A percentile compares a stretch with the other conserved stretches of the same genome.
These are phyloP conservation scores for Escallonia herrerae DNA, from an alignment of 129 eudicot species.

Conservation along the genomic window DNA sequence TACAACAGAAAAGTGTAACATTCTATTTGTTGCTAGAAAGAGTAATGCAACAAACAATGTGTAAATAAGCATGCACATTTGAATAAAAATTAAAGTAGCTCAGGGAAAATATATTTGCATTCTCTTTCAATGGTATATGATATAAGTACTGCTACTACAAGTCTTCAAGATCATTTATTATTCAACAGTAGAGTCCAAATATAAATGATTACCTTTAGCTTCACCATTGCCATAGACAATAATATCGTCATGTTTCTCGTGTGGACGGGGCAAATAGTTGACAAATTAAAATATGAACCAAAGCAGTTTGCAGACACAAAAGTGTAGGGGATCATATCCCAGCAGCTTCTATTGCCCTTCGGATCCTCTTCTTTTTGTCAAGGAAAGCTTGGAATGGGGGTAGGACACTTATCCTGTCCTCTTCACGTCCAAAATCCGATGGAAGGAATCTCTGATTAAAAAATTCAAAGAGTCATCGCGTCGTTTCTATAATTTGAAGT, in stretches of 20 bases:
- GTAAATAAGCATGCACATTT: too few relatives aligned
- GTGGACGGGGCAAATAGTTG: conserved; percentile 7
- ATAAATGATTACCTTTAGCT: conserved; percentile 20
- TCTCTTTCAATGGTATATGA: too few relatives aligned
- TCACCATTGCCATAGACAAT: conserved; percentile 31
- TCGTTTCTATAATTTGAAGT: too few relatives aligned
- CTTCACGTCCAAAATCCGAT: conserved; percentile 36
- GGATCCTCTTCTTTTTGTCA: conserved; percentile 23
- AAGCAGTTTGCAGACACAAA: conserved; percentile 27
- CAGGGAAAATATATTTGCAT: too few relatives aligned
- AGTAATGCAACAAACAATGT: too few relatives aligned
- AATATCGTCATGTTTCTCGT: conserved; percentile 5
- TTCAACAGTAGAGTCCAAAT: not conserved
- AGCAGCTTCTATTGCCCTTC: conserved; percentile 34
- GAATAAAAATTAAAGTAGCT: too few relatives aligned
- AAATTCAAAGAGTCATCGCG: too few relatives aligned
- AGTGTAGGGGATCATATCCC: conserved; percentile 30
- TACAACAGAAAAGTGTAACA: too few relatives aligned
- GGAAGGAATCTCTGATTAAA: conserved; percentile 27
- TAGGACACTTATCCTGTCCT: conserved; percentile 20
- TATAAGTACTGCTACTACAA: too few relatives aligned
- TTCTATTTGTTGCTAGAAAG: too few relatives aligned
- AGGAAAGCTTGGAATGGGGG: conserved; percentile 1
- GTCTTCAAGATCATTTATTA: too few relatives aligned
- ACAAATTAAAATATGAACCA: conserved; percentile 33